Percentiles rank a stretch among this genome's conserved stretches.
Evolutionary conservation across 129 eudicot genomes (phyloP).

Genomic region (Arctium lappa): DNA sequence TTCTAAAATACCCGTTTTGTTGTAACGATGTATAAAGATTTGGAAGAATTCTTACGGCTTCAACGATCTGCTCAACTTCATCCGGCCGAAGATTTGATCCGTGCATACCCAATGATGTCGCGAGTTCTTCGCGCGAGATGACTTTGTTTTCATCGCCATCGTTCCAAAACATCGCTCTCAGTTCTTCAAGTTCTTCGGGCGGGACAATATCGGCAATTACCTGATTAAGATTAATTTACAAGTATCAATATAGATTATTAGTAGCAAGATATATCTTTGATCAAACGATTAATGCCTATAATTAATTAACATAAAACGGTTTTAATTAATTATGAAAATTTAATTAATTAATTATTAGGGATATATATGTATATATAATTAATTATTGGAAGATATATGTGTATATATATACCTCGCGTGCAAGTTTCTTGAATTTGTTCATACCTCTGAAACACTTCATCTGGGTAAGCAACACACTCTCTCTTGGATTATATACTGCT

Average conservation of each 20-base stretch:
- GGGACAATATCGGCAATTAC: conserved; percentile 69
- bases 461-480: conserved; percentile 45
- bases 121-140: conserved; percentile 62
- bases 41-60: conserved; percentile 52
- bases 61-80: conserved; percentile 61
- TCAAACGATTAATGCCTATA: neutral
- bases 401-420: conserved; percentile 45
- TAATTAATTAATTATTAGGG: neutral
- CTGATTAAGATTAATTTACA: conserved; percentile 17
- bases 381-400: neutral
- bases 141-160: conserved; percentile 60
- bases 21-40: neutral
- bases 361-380: neutral
- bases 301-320: neutral
- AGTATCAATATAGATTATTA: neutral
- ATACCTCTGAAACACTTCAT: conserved; percentile 80
- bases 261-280: neutral
- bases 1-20: neutral
- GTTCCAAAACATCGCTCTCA: conserved; percentile 61
- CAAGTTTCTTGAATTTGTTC: conserved; percentile 80
- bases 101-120: conserved; percentile 56
- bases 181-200: conserved; percentile 58
- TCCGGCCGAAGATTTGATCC: conserved; percentile 63
- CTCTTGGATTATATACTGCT: conserved; percentile 67
- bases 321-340: neutral